Evolutionary conservation across 179 eudicot species (phyloP), one percentile per base, ranked within the genome.

Genomic region (Silene coronaria): DNA sequence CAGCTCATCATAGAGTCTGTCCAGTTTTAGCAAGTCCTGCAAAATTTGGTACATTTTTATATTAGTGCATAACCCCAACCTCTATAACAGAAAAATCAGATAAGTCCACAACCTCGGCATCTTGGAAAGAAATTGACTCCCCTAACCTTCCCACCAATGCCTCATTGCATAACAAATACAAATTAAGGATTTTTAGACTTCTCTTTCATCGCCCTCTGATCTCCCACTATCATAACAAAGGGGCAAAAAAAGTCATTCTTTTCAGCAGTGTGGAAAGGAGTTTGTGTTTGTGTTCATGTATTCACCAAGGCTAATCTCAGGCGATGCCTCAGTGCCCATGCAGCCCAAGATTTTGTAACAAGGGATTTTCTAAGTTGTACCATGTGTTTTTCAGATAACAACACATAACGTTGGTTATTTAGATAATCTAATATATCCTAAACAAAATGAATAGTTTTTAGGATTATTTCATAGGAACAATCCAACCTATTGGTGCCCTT

Each of bases 1-100:
- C 70, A 90, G 88, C 76, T 85, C 91, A 59, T 66, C 82, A 70
- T 82, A 86, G 32, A 95, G 80, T 75, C 67, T 86, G 84, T 95
- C 95, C 79, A 95, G 84, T 83, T 86, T 95, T 79, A 95, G 76
- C 76, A 95, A 81, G 74, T 83, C 99, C 99, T 95, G 85, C 70
- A 81, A 77, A 67, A 46, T 5, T 53, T 19, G n/a, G 45, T 59
- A 26, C 30, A 70, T 30, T 13, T 13, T 42, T 48, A 68, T 71
- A 60, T 75, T 58, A 78, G 36, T 64, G 57, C 14, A 72, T 24
- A 57, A 13, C 36, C 27, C 32, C 27, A 34, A 57, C 45, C 26
- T 60, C 12, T 42, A 42, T 42, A 64, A 63, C 21, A 77, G 32
- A 13, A 53, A 53, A 17, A 53, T 4, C 34, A 74, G 38, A 19